Evolutionary conservation across 2,329 filamentous ascomycete genomes (phyloP).

Genomic region (Epicoccum sorghinum): DNA sequence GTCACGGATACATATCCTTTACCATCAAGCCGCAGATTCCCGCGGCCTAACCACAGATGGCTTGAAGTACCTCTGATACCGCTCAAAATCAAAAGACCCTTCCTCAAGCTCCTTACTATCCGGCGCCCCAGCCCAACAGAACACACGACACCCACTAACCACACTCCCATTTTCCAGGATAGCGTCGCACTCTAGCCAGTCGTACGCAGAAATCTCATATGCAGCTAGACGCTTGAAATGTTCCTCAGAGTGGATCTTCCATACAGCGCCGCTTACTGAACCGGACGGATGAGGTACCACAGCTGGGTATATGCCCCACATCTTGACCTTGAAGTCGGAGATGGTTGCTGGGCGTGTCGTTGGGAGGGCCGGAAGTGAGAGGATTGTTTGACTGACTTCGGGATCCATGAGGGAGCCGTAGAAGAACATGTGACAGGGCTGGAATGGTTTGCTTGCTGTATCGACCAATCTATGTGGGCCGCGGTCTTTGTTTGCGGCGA

Average conservation of each 20-base stretch:
- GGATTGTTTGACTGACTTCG: constrained; percentile 36
- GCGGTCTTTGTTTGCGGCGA: too few species aligned
- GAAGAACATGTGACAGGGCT: background rate
- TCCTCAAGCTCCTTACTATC: constrained; percentile 32
- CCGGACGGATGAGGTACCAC: constrained; percentile 18
- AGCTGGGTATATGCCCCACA: constrained; percentile 45
- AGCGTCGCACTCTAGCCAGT: constrained; percentile 11
- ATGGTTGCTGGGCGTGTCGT: constrained; percentile 28
- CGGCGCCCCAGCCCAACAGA: constrained; percentile 29
- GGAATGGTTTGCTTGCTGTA: background rate
- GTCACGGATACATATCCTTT: too few species aligned
- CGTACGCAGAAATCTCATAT: constrained; percentile 33
- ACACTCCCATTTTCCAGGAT: constrained; percentile 9
- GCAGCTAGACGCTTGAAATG: constrained; percentile 24
- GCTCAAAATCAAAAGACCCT: constrained; percentile 30
- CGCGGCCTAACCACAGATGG: constrained; percentile 17
- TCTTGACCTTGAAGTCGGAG: constrained; percentile 32
- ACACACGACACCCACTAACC: constrained; percentile 19
- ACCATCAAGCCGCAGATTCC: background rate
- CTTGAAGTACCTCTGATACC: constrained; percentile 33
- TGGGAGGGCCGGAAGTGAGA: constrained; percentile 29
- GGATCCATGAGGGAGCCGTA: constrained; percentile 23
- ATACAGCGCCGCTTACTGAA: constrained; percentile 21
- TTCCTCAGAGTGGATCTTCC: constrained; percentile 17
- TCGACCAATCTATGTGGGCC: too few species aligned